Percentiles rank a stretch among this genome's conserved stretches.
These are phyloP conservation scores for Fusarium tjaetaba DNA, from an alignment of 2,329 filamentous ascomycete species.

Conservation along the genomic window DNA sequence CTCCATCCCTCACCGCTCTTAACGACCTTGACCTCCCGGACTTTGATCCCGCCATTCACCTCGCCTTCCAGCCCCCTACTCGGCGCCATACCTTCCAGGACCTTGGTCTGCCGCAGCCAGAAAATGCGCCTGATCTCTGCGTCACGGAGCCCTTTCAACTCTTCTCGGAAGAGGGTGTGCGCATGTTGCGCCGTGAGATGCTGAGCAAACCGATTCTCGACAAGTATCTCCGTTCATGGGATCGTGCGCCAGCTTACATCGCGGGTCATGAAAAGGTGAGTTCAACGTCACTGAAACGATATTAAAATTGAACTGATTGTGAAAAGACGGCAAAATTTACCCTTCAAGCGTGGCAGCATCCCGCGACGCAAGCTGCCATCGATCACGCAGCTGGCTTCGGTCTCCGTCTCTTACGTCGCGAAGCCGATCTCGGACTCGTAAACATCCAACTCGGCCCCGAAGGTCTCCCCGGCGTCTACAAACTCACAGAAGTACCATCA, in stretches of 20 bases:
- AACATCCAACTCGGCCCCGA: constrained; percentile 2
- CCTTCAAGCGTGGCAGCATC: neutral
- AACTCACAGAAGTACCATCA: neutral
- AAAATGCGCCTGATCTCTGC: neutral
- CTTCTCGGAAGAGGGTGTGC: neutral
- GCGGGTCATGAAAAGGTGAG: neutral
- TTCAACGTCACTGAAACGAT: accelerated
- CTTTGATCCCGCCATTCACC: neutral
- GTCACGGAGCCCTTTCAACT: neutral
- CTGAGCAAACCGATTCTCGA: neutral
- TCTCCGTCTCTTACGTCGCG: neutral
- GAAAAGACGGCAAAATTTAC: neutral
- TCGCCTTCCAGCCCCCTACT: neutral
- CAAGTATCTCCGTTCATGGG: neutral
- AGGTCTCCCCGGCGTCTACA: neutral
- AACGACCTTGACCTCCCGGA: neutral
- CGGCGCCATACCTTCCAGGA: neutral
- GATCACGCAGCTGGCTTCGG: neutral
- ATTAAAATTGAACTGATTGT: accelerated
- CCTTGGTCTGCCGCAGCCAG: neutral
- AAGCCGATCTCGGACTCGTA: neutral
- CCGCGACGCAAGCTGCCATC: neutral
- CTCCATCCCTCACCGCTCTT: neutral
- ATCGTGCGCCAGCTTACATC: neutral
- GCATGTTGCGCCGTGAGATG: neutral